phyloP scores from a whole-genome alignment of 306 rosid species.

The Boehmeria nivea region DNA sequence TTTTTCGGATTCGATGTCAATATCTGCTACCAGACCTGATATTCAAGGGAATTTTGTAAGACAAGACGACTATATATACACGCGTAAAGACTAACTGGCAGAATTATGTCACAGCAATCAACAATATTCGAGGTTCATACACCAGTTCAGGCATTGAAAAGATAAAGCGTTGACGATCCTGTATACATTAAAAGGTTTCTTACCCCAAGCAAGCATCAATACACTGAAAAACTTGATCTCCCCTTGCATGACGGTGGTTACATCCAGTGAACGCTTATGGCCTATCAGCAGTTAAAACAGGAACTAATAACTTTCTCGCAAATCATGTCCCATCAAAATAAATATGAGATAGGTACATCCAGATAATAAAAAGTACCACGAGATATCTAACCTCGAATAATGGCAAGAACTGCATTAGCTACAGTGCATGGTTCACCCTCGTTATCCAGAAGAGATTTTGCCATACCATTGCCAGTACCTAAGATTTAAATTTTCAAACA shows the following conservation, averaged over 20 bases:
- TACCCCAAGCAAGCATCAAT: slow-evolving; percentile 98
- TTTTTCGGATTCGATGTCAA: slow-evolving; percentile 96
- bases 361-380: slow-evolving; percentile 9
- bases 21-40: slow-evolving; percentile 87
- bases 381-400: slow-evolving; percentile 62
- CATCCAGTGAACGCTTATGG: slow-evolving; percentile 74
- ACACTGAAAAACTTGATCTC: slow-evolving; percentile 63
- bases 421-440: slow-evolving; percentile 67
- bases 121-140: background rate
- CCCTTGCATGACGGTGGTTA: slow-evolving; percentile 77
- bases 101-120: slow-evolving; percentile 1
- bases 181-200: too few relatives aligned
- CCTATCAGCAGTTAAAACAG: slow-evolving; percentile 39
- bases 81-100: too few relatives aligned
- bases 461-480: slow-evolving; percentile 99
- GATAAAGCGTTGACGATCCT: slow-evolving; percentile 19
- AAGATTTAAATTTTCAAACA: slow-evolving; percentile 10
- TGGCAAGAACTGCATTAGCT: slow-evolving; percentile 61
- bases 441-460: slow-evolving; percentile 76
- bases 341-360: slow-evolving; percentile 1
- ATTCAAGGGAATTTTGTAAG: slow-evolving; percentile 32
- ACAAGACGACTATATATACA: background rate
- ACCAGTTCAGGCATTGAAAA: slow-evolving; percentile 6
- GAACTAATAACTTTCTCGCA: background rate
- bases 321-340: slow-evolving; percentile 7